phyloP scores from a whole-genome alignment of 23 red algal genomes.

The Gracilaria domingensis region DNA sequence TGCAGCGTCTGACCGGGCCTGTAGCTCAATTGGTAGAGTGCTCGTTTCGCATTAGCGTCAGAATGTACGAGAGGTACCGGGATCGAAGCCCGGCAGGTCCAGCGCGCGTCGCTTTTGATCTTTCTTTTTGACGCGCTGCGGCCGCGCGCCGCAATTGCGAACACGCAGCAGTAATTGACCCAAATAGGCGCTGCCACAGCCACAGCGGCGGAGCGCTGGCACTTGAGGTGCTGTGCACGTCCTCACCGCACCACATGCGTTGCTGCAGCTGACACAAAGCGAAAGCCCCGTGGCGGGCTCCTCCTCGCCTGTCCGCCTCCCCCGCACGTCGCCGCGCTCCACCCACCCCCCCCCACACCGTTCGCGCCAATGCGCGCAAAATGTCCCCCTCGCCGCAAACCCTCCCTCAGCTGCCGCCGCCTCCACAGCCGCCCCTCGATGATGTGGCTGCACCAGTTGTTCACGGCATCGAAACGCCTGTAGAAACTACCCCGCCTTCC shows the following conservation, averaged over 20 bases:
- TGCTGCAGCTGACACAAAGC: slow-evolving; percentile 23
- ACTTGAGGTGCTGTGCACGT: slow-evolving; percentile 16
- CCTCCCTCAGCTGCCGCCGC: slow-evolving; percentile 15
- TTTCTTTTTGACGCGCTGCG: neutral
- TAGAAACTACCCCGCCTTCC: slow-evolving; percentile 7
- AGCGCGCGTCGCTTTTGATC: neutral
- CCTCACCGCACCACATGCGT: slow-evolving; percentile 3
- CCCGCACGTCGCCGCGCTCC: neutral
- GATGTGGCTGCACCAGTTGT: slow-evolving; percentile 46
- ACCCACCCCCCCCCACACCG: neutral
- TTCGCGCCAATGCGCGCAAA: slow-evolving; percentile 7
- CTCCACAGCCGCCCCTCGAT: slow-evolving; percentile 46
- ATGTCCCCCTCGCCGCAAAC: slow-evolving; percentile 14
- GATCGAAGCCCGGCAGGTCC: slow-evolving; percentile 87
- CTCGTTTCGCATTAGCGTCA: slow-evolving; percentile 17
- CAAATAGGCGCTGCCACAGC: neutral
- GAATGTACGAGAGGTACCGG: slow-evolving; percentile 70
- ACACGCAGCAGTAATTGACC: too few species aligned
- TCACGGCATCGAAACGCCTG: slow-evolving; percentile 52
- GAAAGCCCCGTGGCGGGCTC: slow-evolving; percentile 3
- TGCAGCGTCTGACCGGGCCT: neutral
- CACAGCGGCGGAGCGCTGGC: too few species aligned
- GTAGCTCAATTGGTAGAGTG: slow-evolving; percentile 46
- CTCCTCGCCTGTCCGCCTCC: neutral
- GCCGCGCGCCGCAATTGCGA: too few species aligned